Evolutionary conservation across 768 basidiomycete genomes (phyloP).

Genomic region (Suillus occidentalis): DNA sequence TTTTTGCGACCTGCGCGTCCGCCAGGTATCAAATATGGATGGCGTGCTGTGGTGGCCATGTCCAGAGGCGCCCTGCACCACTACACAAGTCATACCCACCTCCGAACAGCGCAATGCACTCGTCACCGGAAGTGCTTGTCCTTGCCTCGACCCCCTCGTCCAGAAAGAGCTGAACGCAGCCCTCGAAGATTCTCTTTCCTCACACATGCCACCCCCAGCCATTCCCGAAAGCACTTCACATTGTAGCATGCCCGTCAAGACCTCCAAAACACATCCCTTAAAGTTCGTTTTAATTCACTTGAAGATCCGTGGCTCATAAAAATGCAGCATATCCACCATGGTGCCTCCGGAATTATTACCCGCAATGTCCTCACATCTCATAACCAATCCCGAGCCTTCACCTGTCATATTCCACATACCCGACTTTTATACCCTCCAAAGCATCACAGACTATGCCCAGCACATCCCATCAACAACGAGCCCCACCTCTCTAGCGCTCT

Average conservation of each 20-base stretch:
- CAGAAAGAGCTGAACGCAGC: slow-evolving; percentile 54
- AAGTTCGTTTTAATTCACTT: slow-evolving; percentile 50
- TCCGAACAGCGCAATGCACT: slow-evolving; percentile 26
- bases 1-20: slow-evolving; percentile 49
- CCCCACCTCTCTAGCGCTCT: slow-evolving; percentile 7
- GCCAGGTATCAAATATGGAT: slow-evolving; percentile 44
- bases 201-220: slow-evolving; percentile 27
- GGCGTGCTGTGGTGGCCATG: slow-evolving; percentile 53
- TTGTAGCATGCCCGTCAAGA: slow-evolving; percentile 46
- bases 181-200: slow-evolving; percentile 43
- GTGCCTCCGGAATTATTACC: slow-evolving; percentile 51
- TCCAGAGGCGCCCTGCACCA: slow-evolving; percentile 4
- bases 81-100: slow-evolving; percentile 15
- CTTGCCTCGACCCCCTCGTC: slow-evolving; percentile 28
- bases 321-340: slow-evolving; percentile 51
- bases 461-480: slow-evolving; percentile 43
- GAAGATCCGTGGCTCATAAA: background rate
- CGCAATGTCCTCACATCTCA: slow-evolving; percentile 40
- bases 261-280: slow-evolving; percentile 80
- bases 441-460: slow-evolving; percentile 41
- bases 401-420: slow-evolving; percentile 39
- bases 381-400: slow-evolving; percentile 16
- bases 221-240: slow-evolving; percentile 5
- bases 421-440: slow-evolving; percentile 32
- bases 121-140: slow-evolving; percentile 11